Evolutionary conservation across 2,329 filamentous ascomycete genomes (phyloP), one percentile per base, ranked within the genome.

Genomic region (Leptosphaerulina australis): DNA sequence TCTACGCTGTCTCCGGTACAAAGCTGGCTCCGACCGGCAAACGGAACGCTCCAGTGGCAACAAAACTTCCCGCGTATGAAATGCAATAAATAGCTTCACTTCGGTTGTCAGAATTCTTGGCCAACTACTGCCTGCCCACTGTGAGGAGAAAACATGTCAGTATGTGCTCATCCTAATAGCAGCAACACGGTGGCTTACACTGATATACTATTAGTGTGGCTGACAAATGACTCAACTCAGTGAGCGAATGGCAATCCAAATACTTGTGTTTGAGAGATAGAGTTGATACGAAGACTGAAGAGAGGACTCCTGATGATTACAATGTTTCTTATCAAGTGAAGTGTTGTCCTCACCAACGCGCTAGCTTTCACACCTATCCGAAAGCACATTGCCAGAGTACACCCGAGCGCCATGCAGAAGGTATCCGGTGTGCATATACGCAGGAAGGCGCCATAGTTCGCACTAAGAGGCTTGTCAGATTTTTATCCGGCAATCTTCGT

Each of bases 381-480:
- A 53, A 28, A 54, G 49, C 56, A 56, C 56, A 60, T 66, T 46
- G 58, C 59, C 63, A 66, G 66, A 67, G 54, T 60, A 66, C 62
- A 66, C 53, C 61, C 57, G 61, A 71, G 63, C 63, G 59, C 53
- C 46, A 41, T 63, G 63, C 64, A 67, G 57, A 60, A 38, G 34
- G 50, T 48, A 48, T 68, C 60, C 65, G 63, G 68, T 70, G 62
- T 67, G 60, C 56, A 59, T 58, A 55, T 53, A 47, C 45, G 47
- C 49, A 53, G 52, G 50, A 53, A 44, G 52, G 61, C 62, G 66
- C 62, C 61, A 67, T 55, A 46, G 55, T 45, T 57, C 58, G 63
- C 57, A 57, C 51, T 57, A 45, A 11, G 24, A 56, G 53, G 58
- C 60, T 68, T 60, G 56, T 55, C 48, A 61, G 50, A 41, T 54